Percentiles rank a stretch among this genome's conserved stretches.
These are phyloP conservation scores for Leccinum olivaceopallidum DNA, from an alignment of 768 basidiomycete genomes.

Conservation along the genomic window DNA sequence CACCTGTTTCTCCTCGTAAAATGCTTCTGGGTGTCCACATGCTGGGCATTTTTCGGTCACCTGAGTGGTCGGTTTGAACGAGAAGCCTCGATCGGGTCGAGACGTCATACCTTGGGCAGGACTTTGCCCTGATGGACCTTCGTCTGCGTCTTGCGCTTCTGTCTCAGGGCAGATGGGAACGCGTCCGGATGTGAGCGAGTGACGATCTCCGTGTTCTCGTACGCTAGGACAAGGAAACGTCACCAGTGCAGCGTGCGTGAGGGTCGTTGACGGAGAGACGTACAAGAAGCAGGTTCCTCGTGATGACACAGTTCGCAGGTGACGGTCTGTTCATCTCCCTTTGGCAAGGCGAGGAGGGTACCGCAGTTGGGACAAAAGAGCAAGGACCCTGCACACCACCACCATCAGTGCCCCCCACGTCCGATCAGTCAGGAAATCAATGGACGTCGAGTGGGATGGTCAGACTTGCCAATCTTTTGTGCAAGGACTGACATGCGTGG, in stretches of 20 bases:
- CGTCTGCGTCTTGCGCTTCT: slow-evolving; percentile 88
- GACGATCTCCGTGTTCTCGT: slow-evolving; percentile 86
- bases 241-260: background rate
- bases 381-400: slow-evolving; percentile 64
- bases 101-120: slow-evolving; percentile 56
- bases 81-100: background rate
- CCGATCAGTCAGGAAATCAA: slow-evolving; percentile 1
- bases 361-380: slow-evolving; percentile 95
- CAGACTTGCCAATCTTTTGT: slow-evolving; percentile 48
- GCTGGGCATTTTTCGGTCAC: slow-evolving; percentile 87
- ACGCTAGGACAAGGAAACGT: slow-evolving; percentile 51
- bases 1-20: slow-evolving; percentile 88
- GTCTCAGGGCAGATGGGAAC: slow-evolving; percentile 85
- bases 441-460: background rate
- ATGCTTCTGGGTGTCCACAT: slow-evolving; percentile 84
- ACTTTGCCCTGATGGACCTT: slow-evolving; percentile 73
- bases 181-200: slow-evolving; percentile 93
- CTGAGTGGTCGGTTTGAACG: slow-evolving; percentile 38
- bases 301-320: slow-evolving; percentile 88
- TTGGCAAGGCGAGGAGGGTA: slow-evolving; percentile 81
- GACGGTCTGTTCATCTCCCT: slow-evolving; percentile 70
- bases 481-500: slow-evolving; percentile 34
- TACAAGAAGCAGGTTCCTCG: slow-evolving; percentile 86
- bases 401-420: background rate
- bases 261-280: slow-evolving; percentile 34